Evolutionary conservation across 495 filamentous ascomycete genomes (phyloP).

Genomic region (Aspergillus leporis): DNA sequence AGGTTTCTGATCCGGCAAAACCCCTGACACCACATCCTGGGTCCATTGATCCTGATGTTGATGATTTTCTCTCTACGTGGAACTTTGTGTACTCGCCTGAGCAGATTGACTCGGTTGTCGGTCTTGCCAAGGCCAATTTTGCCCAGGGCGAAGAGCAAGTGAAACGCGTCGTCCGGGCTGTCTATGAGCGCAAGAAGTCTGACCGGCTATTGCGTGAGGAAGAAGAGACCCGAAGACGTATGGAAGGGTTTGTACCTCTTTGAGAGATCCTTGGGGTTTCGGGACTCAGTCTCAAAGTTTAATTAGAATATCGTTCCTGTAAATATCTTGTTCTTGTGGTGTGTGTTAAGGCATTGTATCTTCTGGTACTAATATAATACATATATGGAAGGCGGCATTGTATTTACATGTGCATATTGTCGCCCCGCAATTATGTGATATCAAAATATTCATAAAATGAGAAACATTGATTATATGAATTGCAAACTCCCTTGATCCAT

Average conservation of each 20-base stretch:
- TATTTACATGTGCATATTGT: background rate
- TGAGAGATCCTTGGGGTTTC: constrained; percentile 8
- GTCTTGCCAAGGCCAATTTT: constrained; percentile 84
- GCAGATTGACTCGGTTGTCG: constrained; percentile 78
- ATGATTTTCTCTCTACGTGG: constrained; percentile 91
- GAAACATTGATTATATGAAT: background rate
- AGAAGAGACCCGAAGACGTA: constrained; percentile 44
- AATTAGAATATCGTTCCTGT: background rate
- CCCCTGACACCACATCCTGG: constrained; percentile 54
- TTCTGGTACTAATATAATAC: background rate
- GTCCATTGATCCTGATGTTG: constrained; percentile 75
- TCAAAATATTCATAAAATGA: too few relatives aligned
- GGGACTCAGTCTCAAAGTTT: background rate
- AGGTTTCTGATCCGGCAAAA: constrained; percentile 19
- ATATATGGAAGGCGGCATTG: background rate
- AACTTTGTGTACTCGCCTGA: constrained; percentile 93
- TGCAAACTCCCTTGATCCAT: background rate
- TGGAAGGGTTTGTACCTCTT: constrained; percentile 42
- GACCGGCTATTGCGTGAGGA: constrained; percentile 60
- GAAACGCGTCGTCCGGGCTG: constrained; percentile 75
- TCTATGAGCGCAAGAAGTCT: constrained; percentile 88
- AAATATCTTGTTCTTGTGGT: background rate
- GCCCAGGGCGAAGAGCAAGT: constrained; percentile 74
- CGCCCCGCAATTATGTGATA: too few relatives aligned
- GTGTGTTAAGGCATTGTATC: background rate